A percentile compares a stretch with the other conserved stretches of the same genome.
Conservation (phyloP, 2,329 filamentous ascomycete genomes). For the Colletotrichum theobromicola region DNA sequence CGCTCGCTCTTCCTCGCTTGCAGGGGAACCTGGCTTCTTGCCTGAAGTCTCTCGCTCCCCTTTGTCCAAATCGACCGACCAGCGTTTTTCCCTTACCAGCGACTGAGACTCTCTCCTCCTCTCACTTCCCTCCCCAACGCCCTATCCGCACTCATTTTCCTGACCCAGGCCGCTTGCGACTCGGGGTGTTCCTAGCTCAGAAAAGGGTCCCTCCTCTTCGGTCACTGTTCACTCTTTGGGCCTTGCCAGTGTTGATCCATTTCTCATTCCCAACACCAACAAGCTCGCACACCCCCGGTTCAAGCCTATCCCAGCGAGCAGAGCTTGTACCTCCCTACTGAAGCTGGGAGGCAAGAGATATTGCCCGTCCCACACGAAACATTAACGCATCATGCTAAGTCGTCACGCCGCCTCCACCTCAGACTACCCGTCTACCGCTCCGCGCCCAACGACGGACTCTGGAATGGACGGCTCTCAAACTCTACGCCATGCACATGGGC, state of each 20-base stretch:
- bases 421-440: constrained; percentile 27
- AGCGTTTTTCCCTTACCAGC: background rate
- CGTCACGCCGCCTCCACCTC: constrained; percentile 27
- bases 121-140: background rate
- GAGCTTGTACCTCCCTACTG: background rate
- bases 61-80: background rate
- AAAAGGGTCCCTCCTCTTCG: background rate
- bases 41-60: constrained; percentile 9
- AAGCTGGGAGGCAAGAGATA: constrained; percentile 6
- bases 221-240: background rate
- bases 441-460: constrained; percentile 14
- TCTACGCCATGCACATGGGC: constrained; percentile 14
- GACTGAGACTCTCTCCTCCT: background rate
- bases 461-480: constrained; percentile 20
- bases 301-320: constrained; percentile 5
- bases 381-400: constrained; percentile 44
- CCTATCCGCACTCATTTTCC: background rate
- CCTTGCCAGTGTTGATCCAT: background rate
- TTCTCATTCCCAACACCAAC: constrained; percentile 2
- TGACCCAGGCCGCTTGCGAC: background rate
- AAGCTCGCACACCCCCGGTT: background rate
- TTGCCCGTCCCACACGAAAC: constrained; percentile 34
- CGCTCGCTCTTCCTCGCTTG: constrained; percentile 14
- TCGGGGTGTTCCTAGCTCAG: background rate
- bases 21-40: constrained; percentile 13